Base-by-base conservation (phyloP, 73 alveolate species). In the Symbiodinium pilosum region DNA sequence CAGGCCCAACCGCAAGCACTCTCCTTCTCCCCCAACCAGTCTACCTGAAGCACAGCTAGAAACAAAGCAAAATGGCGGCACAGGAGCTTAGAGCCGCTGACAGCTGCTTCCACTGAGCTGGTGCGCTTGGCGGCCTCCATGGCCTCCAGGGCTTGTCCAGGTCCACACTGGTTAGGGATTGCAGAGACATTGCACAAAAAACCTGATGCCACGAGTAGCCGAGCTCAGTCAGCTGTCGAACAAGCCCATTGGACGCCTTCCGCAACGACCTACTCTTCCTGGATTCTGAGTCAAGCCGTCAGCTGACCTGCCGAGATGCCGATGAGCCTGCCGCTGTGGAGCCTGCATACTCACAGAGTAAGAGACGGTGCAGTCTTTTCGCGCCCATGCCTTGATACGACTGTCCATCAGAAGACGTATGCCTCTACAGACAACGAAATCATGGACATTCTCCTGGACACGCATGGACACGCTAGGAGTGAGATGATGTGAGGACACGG, bases 151-250 rank as follows among this genome's bases (percentile, higher is more conserved):
- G 36, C 59, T 6, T 47, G 59, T 47, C 59, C 6, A 47, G 59
- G 59, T 47, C 14, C 59, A n/a, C n/a, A n/a, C n/a, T n/a, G n/a
- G n/a, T n/a, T n/a, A n/a, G n/a, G n/a, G n/a, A n/a, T n/a, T n/a
- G n/a, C n/a, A n/a, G n/a, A n/a, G n/a, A n/a, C n/a, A n/a, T n/a
- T n/a, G 30, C 26, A 12, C 26, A 12, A 32, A 64, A 64, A 36
- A 36, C 77, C 77, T 64, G 77, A 64, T 64, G 77, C 77, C 77
- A 64, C 38, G 77, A 64, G 28, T 64, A 64, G 77, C 77, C 77
- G 36, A 64, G 77, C 77, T 64, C 77, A 3, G 77, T 64, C 39
- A 64, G 77, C 77, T 64, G 21, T 64, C 77, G 77, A 0, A 64
- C 77, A 36, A 64, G 77, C 77, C 77, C 77, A 9, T 64, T 64